A percentile compares a stretch with the other conserved stretches of the same genome.
These are phyloP conservation scores for Penicillium rolfsii DNA, from an alignment of 2,329 filamentous ascomycete species.

Conservation along the genomic window DNA sequence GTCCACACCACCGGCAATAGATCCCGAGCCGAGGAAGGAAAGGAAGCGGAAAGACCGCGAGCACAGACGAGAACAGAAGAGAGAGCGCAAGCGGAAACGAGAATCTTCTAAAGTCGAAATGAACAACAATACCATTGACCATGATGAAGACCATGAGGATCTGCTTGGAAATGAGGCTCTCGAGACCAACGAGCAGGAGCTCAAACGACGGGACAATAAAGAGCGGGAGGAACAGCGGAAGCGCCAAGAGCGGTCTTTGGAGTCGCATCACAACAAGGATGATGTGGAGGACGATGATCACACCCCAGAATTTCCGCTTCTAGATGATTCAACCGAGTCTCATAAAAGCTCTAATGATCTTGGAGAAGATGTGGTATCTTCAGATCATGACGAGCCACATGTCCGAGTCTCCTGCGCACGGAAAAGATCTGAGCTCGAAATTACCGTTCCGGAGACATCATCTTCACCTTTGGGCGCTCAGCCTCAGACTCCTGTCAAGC, in stretches of 20 bases:
- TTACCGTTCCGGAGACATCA: background rate
- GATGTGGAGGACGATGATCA: background rate
- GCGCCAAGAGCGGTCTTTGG: background rate
- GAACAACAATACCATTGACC: background rate
- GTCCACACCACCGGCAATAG: background rate
- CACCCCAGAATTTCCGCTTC: background rate
- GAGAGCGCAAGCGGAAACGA: slow-evolving; percentile 1
- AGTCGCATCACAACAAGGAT: background rate
- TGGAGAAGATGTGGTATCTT: background rate
- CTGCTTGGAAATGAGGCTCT: background rate
- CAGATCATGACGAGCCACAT: background rate
- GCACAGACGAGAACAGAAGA: slow-evolving; percentile 5
- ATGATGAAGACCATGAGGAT: background rate
- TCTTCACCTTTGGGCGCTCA: background rate
- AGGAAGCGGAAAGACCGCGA: slow-evolving; percentile 13
- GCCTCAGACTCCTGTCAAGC: background rate
- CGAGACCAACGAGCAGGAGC: background rate
- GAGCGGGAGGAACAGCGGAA: background rate
- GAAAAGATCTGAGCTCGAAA: background rate
- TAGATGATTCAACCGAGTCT: background rate
- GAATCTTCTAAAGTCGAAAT: slow-evolving; percentile 3
- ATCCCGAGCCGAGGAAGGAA: slow-evolving; percentile 1
- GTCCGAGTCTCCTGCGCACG: background rate
- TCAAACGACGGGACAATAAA: background rate
- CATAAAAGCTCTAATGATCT: background rate